Percentiles rank a stretch among this genome's conserved stretches.
These are phyloP conservation scores for Sarocladium kiliense DNA, from an alignment of 2,329 filamentous ascomycete species.

Conservation along the genomic window DNA sequence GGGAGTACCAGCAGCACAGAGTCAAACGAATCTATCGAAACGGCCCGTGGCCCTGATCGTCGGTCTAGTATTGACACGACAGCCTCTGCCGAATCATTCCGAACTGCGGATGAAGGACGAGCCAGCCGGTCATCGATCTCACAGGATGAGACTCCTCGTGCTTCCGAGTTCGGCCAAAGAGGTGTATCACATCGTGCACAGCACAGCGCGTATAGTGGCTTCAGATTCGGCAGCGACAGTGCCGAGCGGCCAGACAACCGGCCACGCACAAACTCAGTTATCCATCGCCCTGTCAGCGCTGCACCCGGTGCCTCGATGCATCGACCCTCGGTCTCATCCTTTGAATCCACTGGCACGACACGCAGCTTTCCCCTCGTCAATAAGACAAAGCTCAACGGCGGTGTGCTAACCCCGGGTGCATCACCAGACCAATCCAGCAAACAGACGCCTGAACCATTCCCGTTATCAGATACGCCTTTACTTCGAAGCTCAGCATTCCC, in stretches of 20 bases:
- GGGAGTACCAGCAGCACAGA: constrained; percentile 1
- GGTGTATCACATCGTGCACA: constrained; percentile 1
- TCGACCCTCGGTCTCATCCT: constrained; percentile 51
- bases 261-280: constrained; percentile 28
- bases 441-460: constrained; percentile 37
- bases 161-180: not conserved
- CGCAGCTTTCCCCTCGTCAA: constrained; percentile 59
- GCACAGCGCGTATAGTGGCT: constrained; percentile 21
- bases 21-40: constrained; percentile 58
- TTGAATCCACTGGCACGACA: constrained; percentile 53
- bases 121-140: constrained; percentile 30
- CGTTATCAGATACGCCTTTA: constrained; percentile 43
- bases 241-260: constrained; percentile 14
- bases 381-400: constrained; percentile 40
- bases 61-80: constrained; percentile 43
- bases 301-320: constrained; percentile 35
- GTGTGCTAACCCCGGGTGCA: constrained; percentile 40
- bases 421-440: constrained; percentile 46
- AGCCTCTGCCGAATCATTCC: constrained; percentile 50
- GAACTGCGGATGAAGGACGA: constrained; percentile 49
- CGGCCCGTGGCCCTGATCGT: constrained; percentile 43
- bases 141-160: constrained; percentile 11
- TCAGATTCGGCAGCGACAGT: constrained; percentile 23
- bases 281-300: constrained; percentile 38
- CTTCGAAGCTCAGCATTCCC: not conserved